Conservation (phyloP, 2,329 filamentous ascomycete genomes). For the Fusarium stilboides region DNA sequence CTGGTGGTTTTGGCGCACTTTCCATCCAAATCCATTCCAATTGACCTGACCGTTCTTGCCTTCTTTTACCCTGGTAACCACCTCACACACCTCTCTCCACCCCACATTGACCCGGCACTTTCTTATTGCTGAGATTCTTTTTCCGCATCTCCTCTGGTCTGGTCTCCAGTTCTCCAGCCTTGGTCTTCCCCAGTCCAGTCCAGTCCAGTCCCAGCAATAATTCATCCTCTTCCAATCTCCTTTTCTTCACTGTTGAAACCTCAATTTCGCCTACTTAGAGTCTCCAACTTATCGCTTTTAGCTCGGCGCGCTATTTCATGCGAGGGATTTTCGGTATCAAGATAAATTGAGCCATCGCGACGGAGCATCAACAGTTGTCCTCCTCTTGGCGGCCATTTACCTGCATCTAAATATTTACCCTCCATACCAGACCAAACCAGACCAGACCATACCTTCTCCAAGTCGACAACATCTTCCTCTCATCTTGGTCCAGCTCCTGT, state of each 20-base stretch:
- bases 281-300: slow-evolving; percentile 14
- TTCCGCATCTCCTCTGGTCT: slow-evolving; percentile 26
- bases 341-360: slow-evolving; percentile 22
- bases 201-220: slow-evolving; percentile 17
- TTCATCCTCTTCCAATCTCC: slow-evolving; percentile 29
- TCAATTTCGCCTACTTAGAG: slow-evolving; percentile 8
- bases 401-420: slow-evolving; percentile 34
- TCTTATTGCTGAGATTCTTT: slow-evolving; percentile 34
- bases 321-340: slow-evolving; percentile 33
- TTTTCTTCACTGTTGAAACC: slow-evolving; percentile 15
- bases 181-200: no score
- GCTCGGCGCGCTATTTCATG: slow-evolving; percentile 21
- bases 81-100: slow-evolving; percentile 17
- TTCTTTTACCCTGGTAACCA: slow-evolving; percentile 20
- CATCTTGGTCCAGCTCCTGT: slow-evolving; percentile 17
- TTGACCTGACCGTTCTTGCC: slow-evolving; percentile 12
- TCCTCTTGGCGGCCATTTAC: slow-evolving; percentile 43
- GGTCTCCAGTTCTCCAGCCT: background rate
- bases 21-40: slow-evolving; percentile 26
- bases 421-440: slow-evolving; percentile 5
- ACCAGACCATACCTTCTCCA: slow-evolving; percentile 6
- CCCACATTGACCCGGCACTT: slow-evolving; percentile 44
- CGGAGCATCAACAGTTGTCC: slow-evolving; percentile 26
- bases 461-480: slow-evolving; percentile 28
- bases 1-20: slow-evolving; percentile 19